Evolutionary conservation across 768 basidiomycete species (phyloP).

Genomic region (Suillus sp.): DNA sequence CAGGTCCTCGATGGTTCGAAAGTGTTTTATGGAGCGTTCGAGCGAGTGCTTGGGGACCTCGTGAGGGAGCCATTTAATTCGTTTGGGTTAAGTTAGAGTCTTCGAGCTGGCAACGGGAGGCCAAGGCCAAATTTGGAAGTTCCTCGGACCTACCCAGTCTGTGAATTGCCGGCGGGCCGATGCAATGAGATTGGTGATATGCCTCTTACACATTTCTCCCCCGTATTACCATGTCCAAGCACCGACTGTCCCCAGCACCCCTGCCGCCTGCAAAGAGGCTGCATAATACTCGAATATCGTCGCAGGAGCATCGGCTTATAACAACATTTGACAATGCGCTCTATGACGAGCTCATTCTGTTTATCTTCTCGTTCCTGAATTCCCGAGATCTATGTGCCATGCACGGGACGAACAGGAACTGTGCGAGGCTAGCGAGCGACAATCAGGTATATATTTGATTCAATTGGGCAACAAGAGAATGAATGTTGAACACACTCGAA

Average conservation of each 20-base stretch:
- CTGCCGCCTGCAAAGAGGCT: conserved; percentile 63
- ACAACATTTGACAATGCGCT: conserved; percentile 56
- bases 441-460: conserved; percentile 53
- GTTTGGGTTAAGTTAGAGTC: not conserved
- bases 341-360: conserved; percentile 76
- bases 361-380: conserved; percentile 71
- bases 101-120: not conserved
- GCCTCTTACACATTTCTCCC: conserved; percentile 2
- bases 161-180: conserved; percentile 8
- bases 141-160: not conserved
- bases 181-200: conserved; percentile 8
- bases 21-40: conserved; percentile 67
- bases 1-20: conserved; percentile 73
- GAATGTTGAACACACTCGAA: conserved; percentile 22
- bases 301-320: conserved; percentile 18
- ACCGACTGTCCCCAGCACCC: conserved; percentile 45
- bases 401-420: conserved; percentile 64
- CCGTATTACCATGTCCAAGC: conserved; percentile 49
- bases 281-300: conserved; percentile 31
- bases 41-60: conserved; percentile 53
- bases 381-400: conserved; percentile 67
- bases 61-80: conserved; percentile 51
- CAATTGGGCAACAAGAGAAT: conserved; percentile 9
- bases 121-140: not conserved
- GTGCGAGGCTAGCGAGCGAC: conserved; percentile 67